These are phyloP conservation scores for Gelatoporia subvermispora DNA, from an alignment of 768 basidiomycete genomes.

Conservation along the genomic window DNA sequence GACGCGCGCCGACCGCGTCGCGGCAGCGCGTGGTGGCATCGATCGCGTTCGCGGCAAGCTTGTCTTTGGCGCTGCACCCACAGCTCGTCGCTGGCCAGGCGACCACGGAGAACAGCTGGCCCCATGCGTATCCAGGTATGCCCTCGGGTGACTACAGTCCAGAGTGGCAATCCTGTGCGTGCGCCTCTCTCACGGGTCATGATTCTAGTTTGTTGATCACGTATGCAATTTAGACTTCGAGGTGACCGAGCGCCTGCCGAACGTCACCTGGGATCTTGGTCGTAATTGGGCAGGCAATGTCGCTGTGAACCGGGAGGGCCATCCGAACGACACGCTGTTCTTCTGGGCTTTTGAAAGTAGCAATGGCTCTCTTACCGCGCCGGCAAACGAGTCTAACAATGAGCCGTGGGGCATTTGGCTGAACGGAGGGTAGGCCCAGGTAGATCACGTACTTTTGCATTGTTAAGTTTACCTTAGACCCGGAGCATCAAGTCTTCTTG, in stretches of 20 bases:
- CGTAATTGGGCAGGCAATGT: slow-evolving; percentile 35
- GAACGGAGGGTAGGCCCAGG: slow-evolving; percentile 27
- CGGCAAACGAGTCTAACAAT: slow-evolving; percentile 15
- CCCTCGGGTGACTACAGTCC: slow-evolving; percentile 29
- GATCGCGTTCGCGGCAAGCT: too few species aligned
- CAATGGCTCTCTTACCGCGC: slow-evolving; percentile 31
- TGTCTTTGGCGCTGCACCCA: not conserved
- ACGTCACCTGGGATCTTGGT: slow-evolving; percentile 26
- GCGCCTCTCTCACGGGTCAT: not conserved
- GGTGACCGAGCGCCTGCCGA: slow-evolving; percentile 31
- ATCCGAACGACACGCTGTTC: slow-evolving; percentile 34
- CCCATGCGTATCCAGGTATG: slow-evolving; percentile 39
- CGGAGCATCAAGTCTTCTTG: slow-evolving; percentile 65
- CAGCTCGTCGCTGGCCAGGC: not conserved
- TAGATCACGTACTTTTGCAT: not conserved
- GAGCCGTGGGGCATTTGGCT: slow-evolving; percentile 37
- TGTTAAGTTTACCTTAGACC: slow-evolving; percentile 34
- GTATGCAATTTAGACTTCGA: slow-evolving; percentile 25
- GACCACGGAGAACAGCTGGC: slow-evolving; percentile 22
- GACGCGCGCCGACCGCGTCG: too few species aligned
- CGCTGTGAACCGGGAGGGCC: slow-evolving; percentile 24
- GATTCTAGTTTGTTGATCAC: not conserved
- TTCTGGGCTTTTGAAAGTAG: slow-evolving; percentile 36
- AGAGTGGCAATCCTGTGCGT: slow-evolving; percentile 30
- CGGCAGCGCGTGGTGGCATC: too few species aligned